These are phyloP conservation scores for Saccharomycopsis fibuligera DNA, from an alignment of 805 yeast genomes.

Conservation along the genomic window DNA sequence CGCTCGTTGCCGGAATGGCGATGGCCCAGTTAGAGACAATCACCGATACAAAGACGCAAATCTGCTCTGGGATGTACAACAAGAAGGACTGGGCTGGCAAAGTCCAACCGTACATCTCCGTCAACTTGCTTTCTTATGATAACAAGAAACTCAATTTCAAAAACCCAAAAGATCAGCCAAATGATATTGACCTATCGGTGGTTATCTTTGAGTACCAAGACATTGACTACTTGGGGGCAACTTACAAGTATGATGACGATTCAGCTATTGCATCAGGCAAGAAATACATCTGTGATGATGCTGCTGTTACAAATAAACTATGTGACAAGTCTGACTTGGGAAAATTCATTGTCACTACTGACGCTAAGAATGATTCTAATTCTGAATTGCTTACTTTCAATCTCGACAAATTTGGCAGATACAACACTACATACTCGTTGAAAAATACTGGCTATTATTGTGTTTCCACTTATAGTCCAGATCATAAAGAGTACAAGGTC, in stretches of 20 bases:
- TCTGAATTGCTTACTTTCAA: slow-evolving; percentile 52
- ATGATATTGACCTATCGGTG: slow-evolving; percentile 47
- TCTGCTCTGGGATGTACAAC: slow-evolving; percentile 87
- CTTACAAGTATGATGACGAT: slow-evolving; percentile 27
- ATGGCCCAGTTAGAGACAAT: slow-evolving; percentile 45
- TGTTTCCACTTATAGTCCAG: slow-evolving; percentile 59
- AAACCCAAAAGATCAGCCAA: slow-evolving; percentile 27
- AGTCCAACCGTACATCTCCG: slow-evolving; percentile 53
- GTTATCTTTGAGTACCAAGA: slow-evolving; percentile 84
- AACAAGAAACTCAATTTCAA: slow-evolving; percentile 25
- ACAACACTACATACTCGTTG: slow-evolving; percentile 57
- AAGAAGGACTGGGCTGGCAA: slow-evolving; percentile 84
- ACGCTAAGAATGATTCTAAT: slow-evolving; percentile 35
- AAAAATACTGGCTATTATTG: slow-evolving; percentile 86
- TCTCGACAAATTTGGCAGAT: slow-evolving; percentile 51
- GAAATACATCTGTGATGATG: slow-evolving; percentile 70
- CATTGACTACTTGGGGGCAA: slow-evolving; percentile 56
- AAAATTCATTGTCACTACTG: slow-evolving; percentile 49
- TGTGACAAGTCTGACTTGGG: slow-evolving; percentile 56
- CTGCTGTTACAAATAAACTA: slow-evolving; percentile 46
- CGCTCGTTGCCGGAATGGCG: slow-evolving; percentile 14
- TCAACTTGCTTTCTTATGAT: slow-evolving; percentile 33
- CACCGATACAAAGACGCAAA: slow-evolving; percentile 48
- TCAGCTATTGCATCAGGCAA: slow-evolving; percentile 15
- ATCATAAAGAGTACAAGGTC: slow-evolving; percentile 46